Percentiles rank a stretch among this genome's conserved stretches.
phyloP scores from a whole-genome alignment of 805 yeast species.

The Tetrapisispora fleetii region DNA sequence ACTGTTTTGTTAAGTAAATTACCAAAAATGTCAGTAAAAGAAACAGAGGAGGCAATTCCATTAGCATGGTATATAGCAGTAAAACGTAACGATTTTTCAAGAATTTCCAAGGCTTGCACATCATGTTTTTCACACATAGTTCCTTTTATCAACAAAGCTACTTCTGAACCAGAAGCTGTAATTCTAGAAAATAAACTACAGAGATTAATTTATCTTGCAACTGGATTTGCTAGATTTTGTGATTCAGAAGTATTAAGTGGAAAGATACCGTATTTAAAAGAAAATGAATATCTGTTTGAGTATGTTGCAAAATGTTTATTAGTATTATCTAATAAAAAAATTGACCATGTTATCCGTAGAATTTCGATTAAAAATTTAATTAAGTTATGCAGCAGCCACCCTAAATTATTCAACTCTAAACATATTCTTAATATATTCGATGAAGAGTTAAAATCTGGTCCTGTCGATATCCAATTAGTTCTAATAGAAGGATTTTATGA shows the following conservation, averaged over 20 bases:
- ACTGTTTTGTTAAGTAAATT: slow-evolving; percentile 42
- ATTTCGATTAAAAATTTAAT: slow-evolving; percentile 50
- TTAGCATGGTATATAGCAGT: slow-evolving; percentile 49
- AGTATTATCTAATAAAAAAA: slow-evolving; percentile 37
- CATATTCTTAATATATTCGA: slow-evolving; percentile 46
- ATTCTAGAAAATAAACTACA: slow-evolving; percentile 38
- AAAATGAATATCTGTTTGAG: slow-evolving; percentile 47
- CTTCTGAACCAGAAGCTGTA: slow-evolving; percentile 14
- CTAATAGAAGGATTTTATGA: slow-evolving; percentile 48
- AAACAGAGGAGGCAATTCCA: slow-evolving; percentile 67
- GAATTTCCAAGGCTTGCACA: slow-evolving; percentile 52
- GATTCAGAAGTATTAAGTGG: slow-evolving; percentile 36
- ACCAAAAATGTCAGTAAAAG: slow-evolving; percentile 50
- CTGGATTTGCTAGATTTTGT: slow-evolving; percentile 64
- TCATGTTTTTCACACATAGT: slow-evolving; percentile 46
- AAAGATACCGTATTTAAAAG: slow-evolving; percentile 24
- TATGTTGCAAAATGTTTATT: slow-evolving; percentile 51
- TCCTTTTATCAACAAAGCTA: slow-evolving; percentile 34
- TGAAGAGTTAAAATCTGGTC: slow-evolving; percentile 33
- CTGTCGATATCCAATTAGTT: slow-evolving; percentile 37
- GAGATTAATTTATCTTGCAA: slow-evolving; percentile 52
- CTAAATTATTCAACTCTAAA: slow-evolving; percentile 53
- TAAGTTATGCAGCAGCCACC: slow-evolving; percentile 49
- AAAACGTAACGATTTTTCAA: slow-evolving; percentile 36
- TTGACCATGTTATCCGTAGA: slow-evolving; percentile 33